Percentiles rank a stretch among this genome's conserved stretches.
Conservation (phyloP, 1,284 basidiomycete species). For the Austroboletus niveus region DNA sequence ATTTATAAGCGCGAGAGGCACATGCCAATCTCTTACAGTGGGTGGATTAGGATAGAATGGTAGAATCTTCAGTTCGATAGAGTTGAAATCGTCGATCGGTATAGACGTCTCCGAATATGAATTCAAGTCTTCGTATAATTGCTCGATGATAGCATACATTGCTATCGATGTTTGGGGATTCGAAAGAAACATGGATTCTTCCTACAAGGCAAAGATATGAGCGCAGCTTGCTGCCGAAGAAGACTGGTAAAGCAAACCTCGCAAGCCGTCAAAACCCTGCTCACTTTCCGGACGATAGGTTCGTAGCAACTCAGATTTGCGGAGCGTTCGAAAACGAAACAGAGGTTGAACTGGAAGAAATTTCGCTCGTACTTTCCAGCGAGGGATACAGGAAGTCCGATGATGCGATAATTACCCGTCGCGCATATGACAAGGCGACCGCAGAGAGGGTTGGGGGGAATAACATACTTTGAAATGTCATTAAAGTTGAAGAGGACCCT, state of each 20-base stretch:
- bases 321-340: constrained; percentile 90
- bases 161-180: constrained; percentile 66
- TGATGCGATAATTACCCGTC: constrained; percentile 73
- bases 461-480: constrained; percentile 91
- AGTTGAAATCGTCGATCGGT: constrained; percentile 84
- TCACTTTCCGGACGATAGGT: constrained; percentile 93
- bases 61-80: constrained; percentile 93
- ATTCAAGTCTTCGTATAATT: constrained; percentile 96
- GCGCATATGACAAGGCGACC: constrained; percentile 84
- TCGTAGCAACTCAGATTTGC: constrained; percentile 95
- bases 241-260: constrained; percentile 63
- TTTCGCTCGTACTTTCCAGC: constrained; percentile 74
- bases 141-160: constrained; percentile 88
- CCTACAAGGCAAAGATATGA: constrained; percentile 45
- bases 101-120: constrained; percentile 96
- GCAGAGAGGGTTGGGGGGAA: constrained; percentile 85
- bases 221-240: not conserved
- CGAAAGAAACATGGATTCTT: constrained; percentile 89
- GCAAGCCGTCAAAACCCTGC: constrained; percentile 80
- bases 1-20: constrained; percentile 88
- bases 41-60: constrained; percentile 96
- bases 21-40: constrained; percentile 90
- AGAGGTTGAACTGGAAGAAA: constrained; percentile 94
- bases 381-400: constrained; percentile 86
- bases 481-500: constrained; percentile 84